Evolutionary conservation across 2,329 filamentous ascomycete genomes (phyloP), one percentile per base, ranked within the genome.

Genomic region (Davidsoniella eucalypti): DNA sequence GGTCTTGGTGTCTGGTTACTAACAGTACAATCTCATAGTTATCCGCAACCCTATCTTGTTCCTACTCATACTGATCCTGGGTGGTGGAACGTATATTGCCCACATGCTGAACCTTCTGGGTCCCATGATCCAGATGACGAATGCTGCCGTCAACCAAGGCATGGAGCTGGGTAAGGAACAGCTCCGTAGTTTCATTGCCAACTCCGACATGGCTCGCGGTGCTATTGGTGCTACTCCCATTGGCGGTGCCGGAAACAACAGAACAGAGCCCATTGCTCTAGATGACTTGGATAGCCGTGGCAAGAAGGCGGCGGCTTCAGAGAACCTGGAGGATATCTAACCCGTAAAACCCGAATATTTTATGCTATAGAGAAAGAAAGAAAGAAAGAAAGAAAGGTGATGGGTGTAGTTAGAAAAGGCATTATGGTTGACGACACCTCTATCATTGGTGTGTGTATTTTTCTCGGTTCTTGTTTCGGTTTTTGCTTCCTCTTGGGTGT

Each of bases 61-160:
- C 68, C 69, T 98, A 60, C 78, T 96, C 60, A 71, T 96, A 52
- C 78, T 94, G 59, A 65, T 96, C 47, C 66, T 83, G 40, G 80
- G 72, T 9, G 76, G 83, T 49, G 87, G 76, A 51, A 84, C 83
- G 3, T 98, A 96, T 60, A 72, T 95, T 25, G 92, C 88, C 3
- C 95, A 92, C 66, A 88, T 80, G 33, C 80, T 98, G 57, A 96
- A 96, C 63, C 78, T 98, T 14, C 88, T 94, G 68, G 92, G 92
- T 1, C 92, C 92, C 0, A 96, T 98, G 72, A 71, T 93, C 58
- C 87, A 93, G 61, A 95, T 98, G 86, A 77, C 79, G 56, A 92
- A 92, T 58, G 92, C 92, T 12, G 92, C 92, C 3, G 82, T 79
- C 44, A 73, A 75, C 55, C 92, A 98, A 67, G 92, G 85, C 6